Percentiles rank a stretch among this genome's conserved stretches.
phyloP scores from a whole-genome alignment of 768 basidiomycete species.

The Nidula microcarpa region DNA sequence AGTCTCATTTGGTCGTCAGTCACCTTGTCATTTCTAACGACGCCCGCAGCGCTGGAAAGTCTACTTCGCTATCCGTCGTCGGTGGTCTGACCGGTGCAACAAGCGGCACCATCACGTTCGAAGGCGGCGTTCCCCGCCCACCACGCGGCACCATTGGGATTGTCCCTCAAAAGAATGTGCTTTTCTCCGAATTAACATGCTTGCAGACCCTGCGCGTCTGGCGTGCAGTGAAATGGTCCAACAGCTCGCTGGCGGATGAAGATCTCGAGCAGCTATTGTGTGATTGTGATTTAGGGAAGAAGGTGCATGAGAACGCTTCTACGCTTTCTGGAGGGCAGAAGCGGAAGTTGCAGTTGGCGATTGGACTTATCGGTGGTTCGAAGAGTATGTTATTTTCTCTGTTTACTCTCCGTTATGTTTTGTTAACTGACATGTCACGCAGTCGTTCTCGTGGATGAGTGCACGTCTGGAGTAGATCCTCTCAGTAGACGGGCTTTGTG shows the following conservation, averaged over 20 bases:
- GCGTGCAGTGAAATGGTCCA: conserved; percentile 61
- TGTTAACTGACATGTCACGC: conserved; percentile 3
- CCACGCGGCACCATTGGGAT: conserved; percentile 69
- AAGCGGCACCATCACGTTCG: conserved; percentile 52
- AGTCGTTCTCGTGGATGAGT: conserved; percentile 64
- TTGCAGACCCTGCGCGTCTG: conserved; percentile 71
- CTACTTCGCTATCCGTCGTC: conserved; percentile 64
- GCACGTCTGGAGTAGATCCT: conserved; percentile 81
- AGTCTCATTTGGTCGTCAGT: conserved; percentile 8
- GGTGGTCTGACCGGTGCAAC: conserved; percentile 59
- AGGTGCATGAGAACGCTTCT: conserved; percentile 61
- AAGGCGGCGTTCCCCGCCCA: conserved; percentile 48
- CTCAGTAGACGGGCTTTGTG: conserved; percentile 75
- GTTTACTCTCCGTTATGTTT: conserved; percentile 1
- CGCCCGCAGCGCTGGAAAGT: conserved; percentile 84
- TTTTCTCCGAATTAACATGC: conserved; percentile 74
- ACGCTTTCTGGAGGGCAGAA: conserved; percentile 81
- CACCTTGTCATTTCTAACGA: conserved; percentile 2
- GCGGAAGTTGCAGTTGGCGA: conserved; percentile 78
- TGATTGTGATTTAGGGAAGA: conserved; percentile 72
- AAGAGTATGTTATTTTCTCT: conserved; percentile 41
- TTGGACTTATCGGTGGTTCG: conserved; percentile 74
- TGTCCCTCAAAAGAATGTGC: conserved; percentile 80
- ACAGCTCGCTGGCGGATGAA: conserved; percentile 30
- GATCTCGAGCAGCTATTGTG: conserved; percentile 61